These are phyloP conservation scores for Ceratopteris richardii DNA, from an alignment of 75 land plant genomes.

Conservation along the genomic window DNA sequence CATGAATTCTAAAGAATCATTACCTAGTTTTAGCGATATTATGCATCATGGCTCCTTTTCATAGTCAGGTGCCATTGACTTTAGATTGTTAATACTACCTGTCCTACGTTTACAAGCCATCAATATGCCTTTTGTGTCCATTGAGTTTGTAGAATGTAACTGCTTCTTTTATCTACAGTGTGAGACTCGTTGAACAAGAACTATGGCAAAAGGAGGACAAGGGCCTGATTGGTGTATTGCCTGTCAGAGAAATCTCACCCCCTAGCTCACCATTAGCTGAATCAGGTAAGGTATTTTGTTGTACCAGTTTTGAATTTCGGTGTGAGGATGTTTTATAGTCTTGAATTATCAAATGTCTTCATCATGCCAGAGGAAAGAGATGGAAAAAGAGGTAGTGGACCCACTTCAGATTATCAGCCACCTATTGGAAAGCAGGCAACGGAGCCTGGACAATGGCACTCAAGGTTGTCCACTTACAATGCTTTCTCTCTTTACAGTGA, in stretches of 20 bases:
- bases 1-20: no score
- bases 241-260: conserved; percentile 50
- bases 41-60: no score
- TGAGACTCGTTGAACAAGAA: conserved; percentile 88
- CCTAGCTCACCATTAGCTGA: conserved; percentile 8
- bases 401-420: conserved; percentile 19
- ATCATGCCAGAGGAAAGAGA: neutral
- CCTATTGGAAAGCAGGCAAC: conserved; percentile 14
- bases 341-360: neutral
- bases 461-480: no score
- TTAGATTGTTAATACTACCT: no score
- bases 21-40: no score
- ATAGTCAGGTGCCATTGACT: no score
- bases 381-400: conserved; percentile 12
- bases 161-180: conserved; percentile 36
- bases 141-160: no score
- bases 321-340: neutral
- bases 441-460: conserved; percentile 28
- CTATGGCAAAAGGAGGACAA: conserved; percentile 93
- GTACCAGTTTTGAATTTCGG: neutral
- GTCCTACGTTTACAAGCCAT: no score
- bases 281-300: neutral
- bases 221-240: conserved; percentile 82
- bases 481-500: no score
- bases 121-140: no score